phyloP scores from a whole-genome alignment of 1,284 basidiomycete genomes.

The Rhodotorula sp. region DNA sequence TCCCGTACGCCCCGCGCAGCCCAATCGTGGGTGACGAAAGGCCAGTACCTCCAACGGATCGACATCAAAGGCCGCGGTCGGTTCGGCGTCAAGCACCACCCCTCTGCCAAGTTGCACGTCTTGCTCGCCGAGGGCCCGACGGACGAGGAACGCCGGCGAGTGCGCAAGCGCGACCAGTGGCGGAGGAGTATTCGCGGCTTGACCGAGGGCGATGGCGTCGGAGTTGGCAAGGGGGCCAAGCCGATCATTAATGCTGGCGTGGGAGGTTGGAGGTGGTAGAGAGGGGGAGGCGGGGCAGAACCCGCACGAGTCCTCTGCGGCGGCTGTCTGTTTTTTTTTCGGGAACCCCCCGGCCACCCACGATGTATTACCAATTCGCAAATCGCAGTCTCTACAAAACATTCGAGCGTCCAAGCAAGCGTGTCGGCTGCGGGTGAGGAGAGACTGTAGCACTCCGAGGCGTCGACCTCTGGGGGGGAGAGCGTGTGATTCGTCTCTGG shows the following conservation, averaged over 20 bases:
- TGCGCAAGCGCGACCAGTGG: slow-evolving; percentile 58
- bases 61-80: slow-evolving; percentile 85
- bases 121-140: slow-evolving; percentile 82
- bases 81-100: slow-evolving; percentile 74
- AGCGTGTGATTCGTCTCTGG: slow-evolving; percentile 22
- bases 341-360: too few relatives aligned
- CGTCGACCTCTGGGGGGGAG: too few relatives aligned
- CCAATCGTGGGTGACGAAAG: slow-evolving; percentile 92
- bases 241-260: slow-evolving; percentile 32
- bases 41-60: slow-evolving; percentile 64
- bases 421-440: too few relatives aligned
- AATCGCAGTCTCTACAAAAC: neutral
- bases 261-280: slow-evolving; percentile 40
- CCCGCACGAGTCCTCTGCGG: too few relatives aligned
- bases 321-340: too few relatives aligned
- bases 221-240: slow-evolving; percentile 11
- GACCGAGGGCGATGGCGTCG: slow-evolving; percentile 37
- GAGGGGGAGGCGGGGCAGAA: too few relatives aligned
- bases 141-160: slow-evolving; percentile 64
- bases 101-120: slow-evolving; percentile 73
- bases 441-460: too few relatives aligned
- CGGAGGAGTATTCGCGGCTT: slow-evolving; percentile 42
- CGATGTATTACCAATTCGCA: too few relatives aligned
- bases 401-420: neutral
- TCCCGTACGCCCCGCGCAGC: slow-evolving; percentile 54